Evolutionary conservation across 179 eudicot species (phyloP), one percentile per base, ranked within the genome.

Genomic region (Corrigiola litoralis): DNA sequence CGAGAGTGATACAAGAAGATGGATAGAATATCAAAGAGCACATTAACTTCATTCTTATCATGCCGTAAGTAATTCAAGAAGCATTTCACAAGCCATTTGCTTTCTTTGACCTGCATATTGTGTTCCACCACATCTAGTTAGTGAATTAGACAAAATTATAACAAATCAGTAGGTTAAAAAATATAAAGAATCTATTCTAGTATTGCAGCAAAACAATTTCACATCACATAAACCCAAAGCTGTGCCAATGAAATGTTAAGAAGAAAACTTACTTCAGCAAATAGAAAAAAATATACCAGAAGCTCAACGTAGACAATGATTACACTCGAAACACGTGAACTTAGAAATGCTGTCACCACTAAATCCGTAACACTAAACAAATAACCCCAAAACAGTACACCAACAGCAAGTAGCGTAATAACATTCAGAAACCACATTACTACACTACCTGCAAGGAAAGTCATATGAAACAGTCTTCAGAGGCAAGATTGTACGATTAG

Each of bases 1-100:
- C 97, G 96, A 42, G 92, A 75, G 70, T 79, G 96, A 64, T 76
- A 72, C 59, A 95, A 74, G 75, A 95, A 95, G 78, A 95, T 91
- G 70, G 96, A 87, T 34, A 88, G 95, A 42, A 91, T 85, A 70
- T 95, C 96, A 77, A 95, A 95, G 32, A 95, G 87, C 56, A 88
- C 90, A 65, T 84, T 82, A 73, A 88, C 90, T 89, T 95, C 99
- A 55, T 76, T 78, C 80, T 76, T 86, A 75, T 95, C 97, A 85
- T 91, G 92, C 57, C 99, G 83, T 62, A 95, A 66, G 84, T 91
- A 91, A 74, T 95, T 95, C 76, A 95, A 75, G 70, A 95, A 88
- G 86, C 99, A 95, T 77, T 95, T 95, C 73, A 95, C 95, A 41
- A 88, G 92, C 99, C 99, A 95, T 71, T 95, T 95, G 90, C 97